Evolutionary conservation across 2,329 filamentous ascomycete genomes (phyloP), one percentile per base, ranked within the genome.

Genomic region (Colletotrichum abscissum): DNA sequence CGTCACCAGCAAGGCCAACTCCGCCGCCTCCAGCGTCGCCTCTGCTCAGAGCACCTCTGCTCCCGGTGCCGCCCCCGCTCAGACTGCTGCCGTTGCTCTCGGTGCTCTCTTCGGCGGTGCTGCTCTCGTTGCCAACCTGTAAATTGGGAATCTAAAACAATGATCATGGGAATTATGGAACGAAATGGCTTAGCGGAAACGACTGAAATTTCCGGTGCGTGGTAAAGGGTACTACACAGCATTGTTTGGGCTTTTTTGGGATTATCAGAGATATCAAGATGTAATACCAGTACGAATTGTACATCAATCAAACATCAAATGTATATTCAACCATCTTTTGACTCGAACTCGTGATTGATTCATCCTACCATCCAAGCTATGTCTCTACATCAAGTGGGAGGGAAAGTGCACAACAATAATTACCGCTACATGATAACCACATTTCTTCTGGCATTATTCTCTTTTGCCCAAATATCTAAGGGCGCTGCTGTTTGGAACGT

Each of bases 31-130:
- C 63, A 72, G 16, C 9, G 35, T 30, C 22, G 52, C 19, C 26
- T 14, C 38, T 19, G 59, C 67, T n/a, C 66, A 52, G 67, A 67
- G 69, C 56, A 77, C 73, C 63, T 74, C 67, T 8, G 74, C 64
- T 19, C 74, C 76, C 22, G 76, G 75, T 33, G 65, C 81, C 7
- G 81, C 78, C 60, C 78, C 82, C 58, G 77, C 78, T 68, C 82
- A 81, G 74, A 86, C 85, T 19, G 86, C 81, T 33, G 85, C 82
- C 33, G 76, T 87, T 55, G 86, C 83, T 24, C 78, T 88, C 59
- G 86, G 86, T 38, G 86, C 85, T 28, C 80, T 88, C 71, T 79
- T 87, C 62, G 86, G 86, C 28, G 86, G 86, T 76, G 85, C 84
- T 3, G 86, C 84, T 63, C 70, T 86, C 63, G 75, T 87, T 60